These are phyloP conservation scores for Tympanopsis confertula DNA, from an alignment of 2,329 filamentous ascomycete genomes.

Conservation along the genomic window DNA sequence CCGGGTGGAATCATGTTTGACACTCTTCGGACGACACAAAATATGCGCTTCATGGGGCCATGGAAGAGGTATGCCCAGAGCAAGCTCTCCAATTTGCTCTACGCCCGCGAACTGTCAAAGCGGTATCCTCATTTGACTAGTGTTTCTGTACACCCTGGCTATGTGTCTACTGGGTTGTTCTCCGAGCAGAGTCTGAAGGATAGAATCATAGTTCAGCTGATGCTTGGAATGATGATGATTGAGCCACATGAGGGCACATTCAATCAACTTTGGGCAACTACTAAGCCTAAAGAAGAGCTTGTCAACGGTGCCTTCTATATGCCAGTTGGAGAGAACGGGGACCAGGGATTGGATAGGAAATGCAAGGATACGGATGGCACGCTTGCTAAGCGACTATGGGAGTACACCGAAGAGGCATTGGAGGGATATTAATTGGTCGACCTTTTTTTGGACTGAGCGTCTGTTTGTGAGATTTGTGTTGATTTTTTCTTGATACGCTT, in stretches of 20 bases:
- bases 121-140: slow-evolving; percentile 28
- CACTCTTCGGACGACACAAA: slow-evolving; percentile 12
- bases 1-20: slow-evolving; percentile 16
- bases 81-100: slow-evolving; percentile 35
- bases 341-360: slow-evolving; percentile 8
- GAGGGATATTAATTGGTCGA: no score
- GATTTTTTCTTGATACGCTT: no score
- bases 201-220: slow-evolving; percentile 11
- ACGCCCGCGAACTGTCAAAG: slow-evolving; percentile 29
- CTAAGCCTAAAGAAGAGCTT: slow-evolving; percentile 7
- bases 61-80: slow-evolving; percentile 36
- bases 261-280: slow-evolving; percentile 19
- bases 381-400: slow-evolving; percentile 21
- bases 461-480: no score
- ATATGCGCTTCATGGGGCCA: slow-evolving; percentile 14
- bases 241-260: slow-evolving; percentile 17
- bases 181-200: slow-evolving; percentile 12
- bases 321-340: slow-evolving; percentile 11
- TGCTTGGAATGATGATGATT: slow-evolving; percentile 9
- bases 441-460: no score
- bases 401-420: slow-evolving; percentile 20
- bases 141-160: slow-evolving; percentile 36
- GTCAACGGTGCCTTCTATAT: slow-evolving; percentile 11
- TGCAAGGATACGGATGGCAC: slow-evolving; percentile 13
- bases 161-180: slow-evolving; percentile 14